A percentile compares a stretch with the other conserved stretches of the same genome.
These are phyloP conservation scores for Gloeopeniophorella convolvens DNA, from an alignment of 768 basidiomycete species.

Conservation along the genomic window DNA sequence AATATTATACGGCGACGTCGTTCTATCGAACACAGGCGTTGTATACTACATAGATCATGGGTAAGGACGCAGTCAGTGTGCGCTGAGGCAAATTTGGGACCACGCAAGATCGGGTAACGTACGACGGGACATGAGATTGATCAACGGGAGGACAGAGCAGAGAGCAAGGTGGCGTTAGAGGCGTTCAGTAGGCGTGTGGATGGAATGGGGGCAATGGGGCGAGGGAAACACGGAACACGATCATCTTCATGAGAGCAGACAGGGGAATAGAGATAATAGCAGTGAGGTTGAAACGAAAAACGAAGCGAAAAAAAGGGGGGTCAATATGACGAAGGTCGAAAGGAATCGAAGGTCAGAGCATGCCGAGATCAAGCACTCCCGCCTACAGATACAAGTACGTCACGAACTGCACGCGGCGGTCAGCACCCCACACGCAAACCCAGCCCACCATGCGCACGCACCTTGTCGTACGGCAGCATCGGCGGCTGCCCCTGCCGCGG, in stretches of 20 bases:
- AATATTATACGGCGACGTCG: slow-evolving; percentile 12
- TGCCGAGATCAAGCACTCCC: neutral
- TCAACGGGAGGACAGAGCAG: too few relatives aligned
- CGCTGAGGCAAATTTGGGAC: slow-evolving; percentile 12
- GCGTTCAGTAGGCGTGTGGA: too few relatives aligned
- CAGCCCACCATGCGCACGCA: slow-evolving; percentile 25
- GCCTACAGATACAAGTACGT: slow-evolving; percentile 15
- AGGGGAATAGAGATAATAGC: too few relatives aligned
- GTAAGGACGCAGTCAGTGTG: slow-evolving; percentile 6
- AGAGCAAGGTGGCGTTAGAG: too few relatives aligned
- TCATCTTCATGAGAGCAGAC: too few relatives aligned
- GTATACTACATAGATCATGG: slow-evolving; percentile 15
- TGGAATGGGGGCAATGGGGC: too few relatives aligned
- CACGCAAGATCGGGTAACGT: slow-evolving; percentile 7
- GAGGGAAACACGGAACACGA: too few relatives aligned
- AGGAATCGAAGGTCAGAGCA: slow-evolving; percentile 1
- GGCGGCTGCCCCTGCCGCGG: slow-evolving; percentile 52
- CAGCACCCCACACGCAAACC: neutral
- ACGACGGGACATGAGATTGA: slow-evolving; percentile 2
- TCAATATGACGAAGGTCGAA: neutral
- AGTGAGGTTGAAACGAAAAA: too few relatives aligned
- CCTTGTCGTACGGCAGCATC: slow-evolving; percentile 48
- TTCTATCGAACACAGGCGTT: slow-evolving; percentile 16
- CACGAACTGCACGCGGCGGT: slow-evolving; percentile 7
- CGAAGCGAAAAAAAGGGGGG: too few relatives aligned